Evolutionary conservation across 176 grass and related monocot genomes (phyloP), one percentile per base, ranked within the genome.

Genomic region (Cocos nucifera): DNA sequence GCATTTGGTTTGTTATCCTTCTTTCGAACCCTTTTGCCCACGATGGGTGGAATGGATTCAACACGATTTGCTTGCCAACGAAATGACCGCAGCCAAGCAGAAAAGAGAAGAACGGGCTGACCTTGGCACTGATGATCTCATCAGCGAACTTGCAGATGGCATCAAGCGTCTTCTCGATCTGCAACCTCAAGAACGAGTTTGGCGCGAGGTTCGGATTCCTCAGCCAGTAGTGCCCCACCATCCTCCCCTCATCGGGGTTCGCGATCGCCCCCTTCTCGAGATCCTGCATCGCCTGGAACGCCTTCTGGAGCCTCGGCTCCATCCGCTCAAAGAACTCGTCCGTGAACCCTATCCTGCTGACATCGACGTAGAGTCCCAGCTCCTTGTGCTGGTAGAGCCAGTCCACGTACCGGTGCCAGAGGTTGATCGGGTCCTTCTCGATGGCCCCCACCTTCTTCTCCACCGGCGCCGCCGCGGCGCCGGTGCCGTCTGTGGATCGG

Each of bases 301-400:
- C 85, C 9, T 48, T 63, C 66, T 92, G 88, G 77, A 98, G 22
- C 62, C 53, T 73, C 17, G 88, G 81, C 74, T 98, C 88, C 88
- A 98, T 92, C 80, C 44, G 44, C 27, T 29, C 66, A 22, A 98
- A 69, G 79, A 98, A 98, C 49, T 98, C 85, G 4, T 83, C 88
- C 0, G 84, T 88, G 81, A 98, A 93, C 14, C 84, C 94, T 56
- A 98, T 98, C 67, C 94, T 79, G 72, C 94, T 98, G 52, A 98
- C 87, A 68, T 98, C 94, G 22, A 98, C 76, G 75, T 89, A 89
- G 66, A 98, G 60, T 23, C 88, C 88, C 5, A 98, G 94, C 52
- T 89, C 84, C 88, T 98, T 98, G 84, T 98, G 94, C 84, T 93
- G 88, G 84, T 98, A 98, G 6, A 98, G 67, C 94, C 94, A 98